phyloP scores from a whole-genome alignment of 352 stramenopile species.

The Phytopythium sindhum region DNA sequence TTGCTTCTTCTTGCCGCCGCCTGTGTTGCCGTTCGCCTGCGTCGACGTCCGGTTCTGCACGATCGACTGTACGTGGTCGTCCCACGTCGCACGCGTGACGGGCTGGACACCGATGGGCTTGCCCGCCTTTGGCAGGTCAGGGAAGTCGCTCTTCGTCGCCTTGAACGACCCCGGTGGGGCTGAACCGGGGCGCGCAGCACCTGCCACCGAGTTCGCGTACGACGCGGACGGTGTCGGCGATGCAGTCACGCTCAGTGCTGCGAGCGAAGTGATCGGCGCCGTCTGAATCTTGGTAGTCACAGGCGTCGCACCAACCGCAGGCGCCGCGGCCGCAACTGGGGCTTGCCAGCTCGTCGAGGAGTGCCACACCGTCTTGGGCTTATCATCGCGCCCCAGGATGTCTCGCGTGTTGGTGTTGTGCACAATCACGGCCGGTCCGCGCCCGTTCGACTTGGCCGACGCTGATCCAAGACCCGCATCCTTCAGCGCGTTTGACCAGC shows the following conservation, averaged over 20 bases:
- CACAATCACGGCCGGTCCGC: conserved; percentile 41
- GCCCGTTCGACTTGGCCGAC: conserved; percentile 14
- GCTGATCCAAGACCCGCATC: conserved; percentile 46
- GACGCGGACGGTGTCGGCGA: conserved; percentile 22
- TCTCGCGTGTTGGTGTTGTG: conserved; percentile 55
- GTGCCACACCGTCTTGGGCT: conserved; percentile 41
- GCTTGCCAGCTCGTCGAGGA: conserved; percentile 54
- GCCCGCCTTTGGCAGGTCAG: conserved; percentile 54
- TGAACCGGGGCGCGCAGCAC: conserved; percentile 9
- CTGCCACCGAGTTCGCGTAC: conserved; percentile 14
- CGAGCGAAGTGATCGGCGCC: conserved; percentile 48
- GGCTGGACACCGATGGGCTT: conserved; percentile 63
- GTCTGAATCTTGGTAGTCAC: conserved; percentile 63
- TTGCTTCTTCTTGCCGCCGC: conserved; percentile 63
- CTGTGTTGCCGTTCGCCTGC: conserved; percentile 6
- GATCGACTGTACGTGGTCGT: conserved; percentile 73
- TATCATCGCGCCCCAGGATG: conserved; percentile 36
- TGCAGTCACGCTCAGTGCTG: conserved; percentile 32
- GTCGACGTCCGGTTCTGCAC: conserved; percentile 42
- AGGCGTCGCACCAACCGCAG: conserved; percentile 23
- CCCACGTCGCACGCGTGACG: conserved; percentile 78
- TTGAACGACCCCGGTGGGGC: conserved; percentile 29
- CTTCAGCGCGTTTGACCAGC: conserved; percentile 71
- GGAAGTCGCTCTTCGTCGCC: conserved; percentile 71
- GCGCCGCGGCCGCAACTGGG: conserved; percentile 14